A percentile compares a stretch with the other conserved stretches of the same genome.
These are phyloP conservation scores for Blumeria graminis DNA, from an alignment of 2,329 filamentous ascomycete genomes.

Conservation along the genomic window DNA sequence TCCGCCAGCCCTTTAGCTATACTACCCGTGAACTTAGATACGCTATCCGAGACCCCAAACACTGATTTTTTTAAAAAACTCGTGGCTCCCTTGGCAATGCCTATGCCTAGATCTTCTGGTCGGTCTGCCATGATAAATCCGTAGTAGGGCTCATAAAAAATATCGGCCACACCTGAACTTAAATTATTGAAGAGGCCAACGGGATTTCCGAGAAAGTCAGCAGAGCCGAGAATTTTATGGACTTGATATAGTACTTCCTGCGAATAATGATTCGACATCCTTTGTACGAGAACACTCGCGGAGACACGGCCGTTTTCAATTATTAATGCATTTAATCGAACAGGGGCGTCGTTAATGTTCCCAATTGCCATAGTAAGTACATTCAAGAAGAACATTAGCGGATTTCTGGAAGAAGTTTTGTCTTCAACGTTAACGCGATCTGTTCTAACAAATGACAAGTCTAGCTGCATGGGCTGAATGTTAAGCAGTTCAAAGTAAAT, in stretches of 20 bases:
- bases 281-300: conserved; percentile 57
- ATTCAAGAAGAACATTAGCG: conserved; percentile 96
- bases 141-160: conserved; percentile 98
- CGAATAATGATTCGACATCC: conserved; percentile 82
- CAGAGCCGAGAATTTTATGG: conserved; percentile 89
- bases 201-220: conserved; percentile 91
- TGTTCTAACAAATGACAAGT: conserved; percentile 89
- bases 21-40: conserved; percentile 92
- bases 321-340: conserved; percentile 80
- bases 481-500: conserved; percentile 97
- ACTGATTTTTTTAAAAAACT: conserved; percentile 98
- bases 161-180: conserved; percentile 86
- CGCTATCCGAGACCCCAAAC: conserved; percentile 89
- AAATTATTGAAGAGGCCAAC: conserved; percentile 97
- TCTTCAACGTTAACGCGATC: conserved; percentile 93
- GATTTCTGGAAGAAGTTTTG: conserved; percentile 71
- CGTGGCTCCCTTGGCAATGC: conserved; percentile 87
- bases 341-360: conserved; percentile 92
- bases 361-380: conserved; percentile 98
- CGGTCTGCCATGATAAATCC: conserved; percentile 88
- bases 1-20: conserved; percentile 91
- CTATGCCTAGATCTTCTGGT: conserved; percentile 81
- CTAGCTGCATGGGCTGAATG: conserved; percentile 92
- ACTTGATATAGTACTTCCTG: conserved; percentile 91
- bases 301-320: conserved; percentile 89